A percentile compares a stretch with the other conserved stretches of the same genome.
Evolutionary conservation across 305 asterid genomes (phyloP).

Genomic region (Andrographis paniculata): DNA sequence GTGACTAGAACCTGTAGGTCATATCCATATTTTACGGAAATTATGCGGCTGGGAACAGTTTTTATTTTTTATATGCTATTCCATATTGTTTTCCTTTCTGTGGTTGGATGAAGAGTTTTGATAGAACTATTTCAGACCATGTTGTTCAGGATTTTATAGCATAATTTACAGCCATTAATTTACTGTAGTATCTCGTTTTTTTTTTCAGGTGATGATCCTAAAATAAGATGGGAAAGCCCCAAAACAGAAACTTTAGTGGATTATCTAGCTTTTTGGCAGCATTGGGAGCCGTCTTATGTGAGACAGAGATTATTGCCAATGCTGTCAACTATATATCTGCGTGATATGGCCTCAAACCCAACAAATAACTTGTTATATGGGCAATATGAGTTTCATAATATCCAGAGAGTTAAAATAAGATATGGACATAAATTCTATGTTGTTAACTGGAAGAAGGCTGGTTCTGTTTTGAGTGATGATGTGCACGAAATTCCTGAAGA

Average conservation of each 20-base stretch:
- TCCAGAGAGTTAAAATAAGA: constrained; percentile 42
- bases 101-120: not conserved
- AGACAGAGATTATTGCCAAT: constrained; percentile 70
- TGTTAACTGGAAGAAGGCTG: constrained; percentile 68
- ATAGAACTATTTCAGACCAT: not conserved
- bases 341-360: constrained; percentile 50
- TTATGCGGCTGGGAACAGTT: not conserved
- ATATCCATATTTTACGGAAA: not conserved
- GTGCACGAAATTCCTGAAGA: constrained; percentile 25
- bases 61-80: no score
- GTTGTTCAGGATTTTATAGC: constrained; percentile 1
- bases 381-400: constrained; percentile 65
- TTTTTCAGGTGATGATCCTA: constrained; percentile 48
- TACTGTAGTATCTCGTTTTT: constrained; percentile 1
- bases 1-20: constrained; percentile 13
- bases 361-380: constrained; percentile 40
- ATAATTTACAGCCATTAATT: constrained; percentile 1
- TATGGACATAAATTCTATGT: constrained; percentile 33
- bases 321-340: constrained; percentile 64
- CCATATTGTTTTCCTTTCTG: no score
- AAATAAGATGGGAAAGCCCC: constrained; percentile 55
- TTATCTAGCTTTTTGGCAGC: constrained; percentile 53
- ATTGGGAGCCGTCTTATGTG: constrained; percentile 86
- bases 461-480: constrained; percentile 23
- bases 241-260: constrained; percentile 60